Evolutionary conservation across 2,329 filamentous ascomycete species (phyloP), one percentile per base, ranked within the genome.

Genomic region (Periconia sp.): DNA sequence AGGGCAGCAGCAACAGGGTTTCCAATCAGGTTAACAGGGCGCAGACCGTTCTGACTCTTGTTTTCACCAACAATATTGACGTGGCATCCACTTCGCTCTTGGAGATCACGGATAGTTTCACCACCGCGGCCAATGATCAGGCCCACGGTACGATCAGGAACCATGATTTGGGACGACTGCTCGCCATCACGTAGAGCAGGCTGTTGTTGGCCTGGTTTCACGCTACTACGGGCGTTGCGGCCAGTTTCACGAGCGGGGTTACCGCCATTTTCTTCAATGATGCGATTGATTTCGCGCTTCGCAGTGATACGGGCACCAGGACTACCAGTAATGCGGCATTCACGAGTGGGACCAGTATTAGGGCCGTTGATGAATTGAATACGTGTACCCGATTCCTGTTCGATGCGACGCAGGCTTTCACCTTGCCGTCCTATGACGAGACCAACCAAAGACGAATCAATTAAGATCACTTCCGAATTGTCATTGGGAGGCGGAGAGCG

Each of bases 61-160:
- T 91, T 91, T 76, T 96, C 92, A 65, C 90, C 90, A 41, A 96
- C 90, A 67, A 96, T 96, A 74, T 96, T 96, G 72, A 96, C 91
- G 73, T 96, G 92, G 72, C 92, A 96, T n/a, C 90, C 90, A 65
- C 90, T 94, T 57, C 90, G 84, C 73, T 96, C 92, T 76, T 96
- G 92, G 20, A 96, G 81, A 70, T 96, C 92, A 68, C 91, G 87
- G 66, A 96, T 96, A 1, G 92, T 96, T 76, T 96, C 92, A 54
- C 92, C 92, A 41, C 91, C 91, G 62, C 92, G 89, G n/a, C 92
- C 92, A 69, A 96, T 96, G 64, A 96, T 96, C 44, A 96, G 80
- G 48, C 92, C 92, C 55, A 96, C 92, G 9, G 92, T 96, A 66
- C 91, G 88, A 76, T 96, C 92, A 45, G 92, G 92, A 17, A 96